phyloP scores from a whole-genome alignment of 257 asterid genomes.

The Apocynum venetum region DNA sequence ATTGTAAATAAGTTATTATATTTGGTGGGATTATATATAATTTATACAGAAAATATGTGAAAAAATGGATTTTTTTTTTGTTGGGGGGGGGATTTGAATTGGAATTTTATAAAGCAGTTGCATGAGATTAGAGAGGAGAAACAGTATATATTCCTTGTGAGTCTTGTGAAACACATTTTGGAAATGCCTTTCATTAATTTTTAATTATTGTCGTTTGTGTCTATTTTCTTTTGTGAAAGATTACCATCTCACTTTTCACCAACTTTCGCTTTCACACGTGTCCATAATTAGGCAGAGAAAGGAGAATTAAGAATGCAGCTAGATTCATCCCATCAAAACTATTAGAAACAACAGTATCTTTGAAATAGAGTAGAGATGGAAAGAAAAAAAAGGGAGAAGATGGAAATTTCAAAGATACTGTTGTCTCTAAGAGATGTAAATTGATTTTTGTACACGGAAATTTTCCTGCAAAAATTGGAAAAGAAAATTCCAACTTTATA shows the following conservation, averaged over 20 bases:
- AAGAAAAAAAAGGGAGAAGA: too few relatives aligned
- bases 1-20: too few relatives aligned
- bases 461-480: too few relatives aligned
- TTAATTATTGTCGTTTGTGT: neutral
- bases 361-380: too few relatives aligned
- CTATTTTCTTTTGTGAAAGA: neutral
- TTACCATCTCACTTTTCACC: neutral
- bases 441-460: too few relatives aligned
- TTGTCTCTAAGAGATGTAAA: too few relatives aligned
- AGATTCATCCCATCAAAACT: neutral
- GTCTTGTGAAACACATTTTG: neutral
- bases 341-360: neutral
- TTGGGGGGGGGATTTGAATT: neutral
- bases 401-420: too few relatives aligned
- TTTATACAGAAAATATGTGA: too few relatives aligned
- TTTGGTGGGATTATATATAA: too few relatives aligned
- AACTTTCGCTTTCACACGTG: neutral
- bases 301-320: neutral
- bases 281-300: neutral
- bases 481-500: too few relatives aligned
- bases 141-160: neutral
- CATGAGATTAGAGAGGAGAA: neutral
- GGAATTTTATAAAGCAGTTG: neutral
- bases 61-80: too few relatives aligned
- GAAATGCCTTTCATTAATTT: neutral